Percentiles rank a stretch among this genome's conserved stretches.
Conservation (phyloP, 441 rosid genomes). For the Adansonia grandidieri region DNA sequence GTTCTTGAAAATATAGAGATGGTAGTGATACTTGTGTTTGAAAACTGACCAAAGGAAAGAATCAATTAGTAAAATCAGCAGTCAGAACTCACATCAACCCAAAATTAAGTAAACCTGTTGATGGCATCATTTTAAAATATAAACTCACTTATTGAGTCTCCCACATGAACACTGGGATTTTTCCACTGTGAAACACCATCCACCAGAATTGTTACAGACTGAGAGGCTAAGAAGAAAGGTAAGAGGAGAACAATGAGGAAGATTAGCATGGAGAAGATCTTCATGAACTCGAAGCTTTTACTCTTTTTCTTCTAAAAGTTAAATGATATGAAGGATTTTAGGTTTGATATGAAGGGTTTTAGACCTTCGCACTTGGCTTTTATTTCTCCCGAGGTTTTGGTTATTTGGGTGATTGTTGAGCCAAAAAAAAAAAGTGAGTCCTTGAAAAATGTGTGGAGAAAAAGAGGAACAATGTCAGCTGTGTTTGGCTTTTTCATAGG, state of each 20-base stretch:
- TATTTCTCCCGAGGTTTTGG: too few species aligned
- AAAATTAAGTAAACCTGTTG: background rate
- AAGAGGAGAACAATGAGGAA: slow-evolving; percentile 38
- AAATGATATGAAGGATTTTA: too few species aligned
- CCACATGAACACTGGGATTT: slow-evolving; percentile 67
- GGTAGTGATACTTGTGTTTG: slow-evolving; percentile 68
- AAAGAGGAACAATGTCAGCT: too few species aligned
- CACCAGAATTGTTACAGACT: slow-evolving; percentile 56
- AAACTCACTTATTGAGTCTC: slow-evolving; percentile 45
- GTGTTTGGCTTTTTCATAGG: too few species aligned
- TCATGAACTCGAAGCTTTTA: background rate
- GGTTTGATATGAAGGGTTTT: too few species aligned
- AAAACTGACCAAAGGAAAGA: slow-evolving; percentile 50
- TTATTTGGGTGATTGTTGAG: too few species aligned
- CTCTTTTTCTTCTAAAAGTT: background rate
- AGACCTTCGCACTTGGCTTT: too few species aligned
- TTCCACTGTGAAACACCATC: slow-evolving; percentile 79
- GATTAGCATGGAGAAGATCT: slow-evolving; percentile 31
- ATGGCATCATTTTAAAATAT: background rate
- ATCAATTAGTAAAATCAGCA: background rate
- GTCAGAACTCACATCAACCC: background rate
- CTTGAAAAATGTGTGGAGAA: too few species aligned
- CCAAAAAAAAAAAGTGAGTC: too few species aligned
- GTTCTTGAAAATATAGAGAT: slow-evolving; percentile 82
- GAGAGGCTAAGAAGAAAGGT: slow-evolving; percentile 42